Evolutionary conservation across 495 filamentous ascomycete species (phyloP).

Genomic region (Pseudevernia furfuracea): DNA sequence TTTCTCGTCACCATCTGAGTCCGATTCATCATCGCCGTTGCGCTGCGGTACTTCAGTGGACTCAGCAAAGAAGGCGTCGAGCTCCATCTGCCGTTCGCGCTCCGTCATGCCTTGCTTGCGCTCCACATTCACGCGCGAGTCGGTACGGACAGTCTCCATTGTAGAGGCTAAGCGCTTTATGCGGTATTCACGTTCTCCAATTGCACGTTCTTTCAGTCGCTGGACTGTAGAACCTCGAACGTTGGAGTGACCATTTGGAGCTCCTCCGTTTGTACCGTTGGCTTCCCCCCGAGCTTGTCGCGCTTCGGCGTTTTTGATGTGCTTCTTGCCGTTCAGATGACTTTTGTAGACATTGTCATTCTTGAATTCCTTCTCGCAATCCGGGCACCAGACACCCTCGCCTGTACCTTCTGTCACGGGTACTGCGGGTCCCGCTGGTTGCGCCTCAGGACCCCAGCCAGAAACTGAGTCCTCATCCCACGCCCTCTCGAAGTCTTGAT

Average conservation of each 20-base stretch:
- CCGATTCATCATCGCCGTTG: conserved; percentile 46
- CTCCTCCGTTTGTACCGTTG: conserved; percentile 20
- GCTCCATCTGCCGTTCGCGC: conserved; percentile 81
- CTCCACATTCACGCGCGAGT: conserved; percentile 88
- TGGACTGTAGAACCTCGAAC: conserved; percentile 35
- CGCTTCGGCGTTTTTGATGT: conserved; percentile 69
- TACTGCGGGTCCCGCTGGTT: conserved; percentile 34
- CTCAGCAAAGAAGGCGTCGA: conserved; percentile 75
- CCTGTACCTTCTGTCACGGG: conserved; percentile 51
- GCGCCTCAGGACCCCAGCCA: conserved; percentile 64
- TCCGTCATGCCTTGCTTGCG: conserved; percentile 94
- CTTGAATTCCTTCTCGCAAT: conserved; percentile 89
- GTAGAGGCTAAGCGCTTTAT: conserved; percentile 65
- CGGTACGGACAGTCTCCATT: conserved; percentile 71
- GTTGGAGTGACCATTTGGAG: conserved; percentile 24
- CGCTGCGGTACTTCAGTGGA: conserved; percentile 33
- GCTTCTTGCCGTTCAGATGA: conserved; percentile 85
- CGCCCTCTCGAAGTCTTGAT: conserved; percentile 71
- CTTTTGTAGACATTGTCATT: conserved; percentile 91
- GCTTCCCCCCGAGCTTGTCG: conserved; percentile 39
- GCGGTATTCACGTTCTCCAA: conserved; percentile 82
- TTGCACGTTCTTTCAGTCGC: conserved; percentile 77
- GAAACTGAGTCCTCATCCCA: conserved; percentile 73
- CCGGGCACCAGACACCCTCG: conserved; percentile 75
- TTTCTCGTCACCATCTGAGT: conserved; percentile 67